Percentiles rank a stretch among this genome's conserved stretches.
Evolutionary conservation across 1,284 basidiomycete species (phyloP).

Genomic region (Tilletia setariae): DNA sequence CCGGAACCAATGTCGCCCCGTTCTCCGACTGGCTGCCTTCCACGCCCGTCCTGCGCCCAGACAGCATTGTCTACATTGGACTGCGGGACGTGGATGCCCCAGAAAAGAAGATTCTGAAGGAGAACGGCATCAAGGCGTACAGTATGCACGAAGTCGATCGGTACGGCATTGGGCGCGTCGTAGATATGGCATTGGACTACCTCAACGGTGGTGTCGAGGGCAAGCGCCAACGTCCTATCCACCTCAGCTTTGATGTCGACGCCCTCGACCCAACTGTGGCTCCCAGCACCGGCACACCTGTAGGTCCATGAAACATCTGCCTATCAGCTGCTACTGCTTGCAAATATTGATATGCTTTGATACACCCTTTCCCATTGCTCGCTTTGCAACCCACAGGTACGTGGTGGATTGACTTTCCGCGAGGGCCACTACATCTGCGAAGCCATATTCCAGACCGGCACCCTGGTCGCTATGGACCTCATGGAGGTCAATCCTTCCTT

Average conservation of each 20-base stretch:
- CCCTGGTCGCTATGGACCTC: constrained; percentile 71
- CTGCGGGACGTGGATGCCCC: constrained; percentile 87
- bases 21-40: constrained; percentile 50
- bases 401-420: constrained; percentile 92
- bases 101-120: constrained; percentile 81
- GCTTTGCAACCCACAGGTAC: constrained; percentile 59
- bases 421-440: constrained; percentile 94
- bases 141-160: constrained; percentile 98
- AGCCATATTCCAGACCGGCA: constrained; percentile 85
- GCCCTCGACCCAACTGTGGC: constrained; percentile 79
- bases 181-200: constrained; percentile 91
- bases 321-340: constrained; percentile 30
- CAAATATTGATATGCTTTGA: background rate
- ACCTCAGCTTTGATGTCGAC: constrained; percentile 95
- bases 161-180: constrained; percentile 81
- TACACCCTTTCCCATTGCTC: constrained; percentile 46
- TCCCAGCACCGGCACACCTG: constrained; percentile 90
- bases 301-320: too few relatives aligned
- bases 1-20: constrained; percentile 48
- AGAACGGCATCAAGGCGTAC: constrained; percentile 85
- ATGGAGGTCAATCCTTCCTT: constrained; percentile 96
- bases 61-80: constrained; percentile 86
- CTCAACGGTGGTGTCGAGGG: constrained; percentile 63
- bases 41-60: constrained; percentile 60
- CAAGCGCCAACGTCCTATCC: constrained; percentile 74